These are phyloP conservation scores for Auriscalpium microsporum DNA, from an alignment of 768 basidiomycete genomes.

Conservation along the genomic window DNA sequence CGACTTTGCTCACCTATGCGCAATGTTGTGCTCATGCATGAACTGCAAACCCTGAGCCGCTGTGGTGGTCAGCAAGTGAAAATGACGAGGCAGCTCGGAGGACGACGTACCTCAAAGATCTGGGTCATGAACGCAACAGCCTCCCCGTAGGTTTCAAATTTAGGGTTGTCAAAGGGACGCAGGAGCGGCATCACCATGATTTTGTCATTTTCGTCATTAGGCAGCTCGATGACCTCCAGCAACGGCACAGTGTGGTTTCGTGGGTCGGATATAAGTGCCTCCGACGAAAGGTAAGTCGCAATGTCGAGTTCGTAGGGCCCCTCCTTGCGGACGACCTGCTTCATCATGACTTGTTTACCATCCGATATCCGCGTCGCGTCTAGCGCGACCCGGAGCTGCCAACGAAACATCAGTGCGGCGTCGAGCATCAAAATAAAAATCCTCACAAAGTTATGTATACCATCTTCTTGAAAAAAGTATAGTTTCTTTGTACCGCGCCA, in stretches of 20 bases:
- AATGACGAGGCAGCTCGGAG: background rate
- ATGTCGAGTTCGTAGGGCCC: slow-evolving; percentile 9
- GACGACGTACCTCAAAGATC: slow-evolving; percentile 14
- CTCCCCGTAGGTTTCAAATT: slow-evolving; percentile 19
- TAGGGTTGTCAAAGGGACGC: slow-evolving; percentile 13
- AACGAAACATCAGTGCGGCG: background rate
- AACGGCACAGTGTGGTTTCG: slow-evolving; percentile 18
- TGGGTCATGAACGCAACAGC: slow-evolving; percentile 18
- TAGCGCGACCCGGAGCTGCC: slow-evolving; percentile 3
- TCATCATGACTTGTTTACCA: slow-evolving; percentile 14
- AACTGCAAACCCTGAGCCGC: slow-evolving; percentile 16
- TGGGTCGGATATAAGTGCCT: slow-evolving; percentile 5
- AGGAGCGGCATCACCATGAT: slow-evolving; percentile 18
- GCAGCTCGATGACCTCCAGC: slow-evolving; percentile 13
- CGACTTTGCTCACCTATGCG: slow-evolving; percentile 13
- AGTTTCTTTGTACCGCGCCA: slow-evolving; percentile 1
- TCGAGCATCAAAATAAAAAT: background rate
- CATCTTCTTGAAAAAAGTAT: slow-evolving; percentile 6
- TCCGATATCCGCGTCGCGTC: slow-evolving; percentile 15
- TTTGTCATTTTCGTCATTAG: slow-evolving; percentile 3
- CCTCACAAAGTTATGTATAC: slow-evolving; percentile 2
- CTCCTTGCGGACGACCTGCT: slow-evolving; percentile 3
- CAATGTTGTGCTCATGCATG: slow-evolving; percentile 16
- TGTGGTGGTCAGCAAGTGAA: background rate
- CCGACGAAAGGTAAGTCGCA: slow-evolving; percentile 2